Evolutionary conservation across 2,329 filamentous ascomycete genomes (phyloP).

Genomic region (Epicoccum sorghinum): DNA sequence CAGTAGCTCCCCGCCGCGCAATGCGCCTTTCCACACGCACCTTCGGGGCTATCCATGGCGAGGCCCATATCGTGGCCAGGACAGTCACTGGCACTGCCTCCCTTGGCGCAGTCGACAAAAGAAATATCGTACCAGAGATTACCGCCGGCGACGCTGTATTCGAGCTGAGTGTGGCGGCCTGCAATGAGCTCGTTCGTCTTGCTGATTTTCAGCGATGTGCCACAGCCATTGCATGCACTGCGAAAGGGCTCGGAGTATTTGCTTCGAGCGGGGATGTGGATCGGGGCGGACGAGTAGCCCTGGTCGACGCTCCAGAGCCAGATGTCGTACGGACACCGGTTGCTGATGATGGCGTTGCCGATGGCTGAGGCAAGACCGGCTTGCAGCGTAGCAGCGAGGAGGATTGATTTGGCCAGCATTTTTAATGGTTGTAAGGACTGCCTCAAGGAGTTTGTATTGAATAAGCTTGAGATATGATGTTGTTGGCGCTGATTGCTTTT

Average conservation of each 20-base stretch:
- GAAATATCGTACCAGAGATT: conserved; percentile 38
- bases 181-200: conserved; percentile 26
- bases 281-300: conserved; percentile 8
- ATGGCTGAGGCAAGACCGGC: conserved; percentile 23
- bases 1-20: conserved; percentile 32
- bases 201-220: conserved; percentile 34
- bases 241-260: conserved; percentile 28
- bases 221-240: conserved; percentile 24
- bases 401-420: conserved; percentile 27
- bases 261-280: conserved; percentile 25
- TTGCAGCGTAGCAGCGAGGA: conserved; percentile 26
- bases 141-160: conserved; percentile 29
- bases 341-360: conserved; percentile 32
- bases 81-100: conserved; percentile 25
- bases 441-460: neutral
- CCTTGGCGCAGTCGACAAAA: conserved; percentile 35
- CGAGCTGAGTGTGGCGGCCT: conserved; percentile 35
- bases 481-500: neutral
- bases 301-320: conserved; percentile 33
- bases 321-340: conserved; percentile 35
- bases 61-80: conserved; percentile 32
- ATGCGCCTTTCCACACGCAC: conserved; percentile 19
- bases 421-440: neutral
- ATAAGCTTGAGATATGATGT: neutral
- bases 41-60: conserved; percentile 22